These are phyloP conservation scores for Monosporozyma aerobia DNA, from an alignment of 805 yeast species.

Conservation along the genomic window DNA sequence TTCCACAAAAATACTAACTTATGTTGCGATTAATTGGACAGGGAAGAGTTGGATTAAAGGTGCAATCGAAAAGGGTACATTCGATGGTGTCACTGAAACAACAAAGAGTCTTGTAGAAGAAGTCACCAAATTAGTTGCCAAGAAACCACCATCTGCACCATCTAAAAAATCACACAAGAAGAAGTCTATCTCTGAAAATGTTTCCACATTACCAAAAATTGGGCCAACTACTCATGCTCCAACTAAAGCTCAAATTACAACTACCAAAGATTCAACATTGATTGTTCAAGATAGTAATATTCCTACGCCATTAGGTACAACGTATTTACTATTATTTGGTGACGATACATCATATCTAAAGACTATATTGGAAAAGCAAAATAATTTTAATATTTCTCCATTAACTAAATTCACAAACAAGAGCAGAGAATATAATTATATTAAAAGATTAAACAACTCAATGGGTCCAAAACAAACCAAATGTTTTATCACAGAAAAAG, in stretches of 20 bases:
- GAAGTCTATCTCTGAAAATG: slow-evolving; percentile 9
- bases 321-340: slow-evolving; percentile 52
- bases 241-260: slow-evolving; percentile 35
- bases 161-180: slow-evolving; percentile 9
- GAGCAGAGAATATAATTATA: slow-evolving; percentile 43
- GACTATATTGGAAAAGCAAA: slow-evolving; percentile 44
- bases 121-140: slow-evolving; percentile 30
- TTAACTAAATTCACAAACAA: slow-evolving; percentile 34
- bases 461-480: slow-evolving; percentile 68
- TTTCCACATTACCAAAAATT: slow-evolving; percentile 23
- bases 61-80: slow-evolving; percentile 65
- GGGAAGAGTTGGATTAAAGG: slow-evolving; percentile 72
- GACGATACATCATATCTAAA: slow-evolving; percentile 42
- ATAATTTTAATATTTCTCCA: slow-evolving; percentile 50
- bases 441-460: slow-evolving; percentile 50
- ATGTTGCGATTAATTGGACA: slow-evolving; percentile 57
- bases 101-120: slow-evolving; percentile 40
- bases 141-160: slow-evolving; percentile 2
- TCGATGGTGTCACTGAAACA: slow-evolving; percentile 61
- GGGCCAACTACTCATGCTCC: slow-evolving; percentile 38
- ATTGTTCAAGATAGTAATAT: slow-evolving; percentile 41
- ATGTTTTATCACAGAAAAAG: slow-evolving; percentile 48
- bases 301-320: slow-evolving; percentile 59
- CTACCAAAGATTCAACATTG: slow-evolving; percentile 42
- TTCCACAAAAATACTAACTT: slow-evolving; percentile 42